Base-by-base conservation (phyloP, 345 rosid species). In the Linum tenue region DNA sequence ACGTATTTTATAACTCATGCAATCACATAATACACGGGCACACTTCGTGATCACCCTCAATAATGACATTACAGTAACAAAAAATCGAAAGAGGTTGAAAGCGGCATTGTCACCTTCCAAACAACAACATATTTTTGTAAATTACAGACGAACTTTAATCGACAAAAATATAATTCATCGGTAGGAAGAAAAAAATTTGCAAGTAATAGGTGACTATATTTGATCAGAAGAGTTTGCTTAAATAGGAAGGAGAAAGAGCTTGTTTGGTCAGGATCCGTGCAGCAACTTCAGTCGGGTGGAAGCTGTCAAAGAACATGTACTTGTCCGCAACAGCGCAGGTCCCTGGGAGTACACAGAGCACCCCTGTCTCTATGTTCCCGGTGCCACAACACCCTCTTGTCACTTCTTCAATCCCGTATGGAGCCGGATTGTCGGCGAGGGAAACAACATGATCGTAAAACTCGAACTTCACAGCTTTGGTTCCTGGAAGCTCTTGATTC, bases 301-400 rank as follows among this genome's bases (percentile, higher is more conserved):
- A 88, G 66, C 92, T 79, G 55, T 88, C 97, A 92, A 89, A 88
- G 56, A 88, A 86, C 58, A 86, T 62, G 59, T 76, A 85, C 39
- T 82, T 80, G 0, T 89, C 67, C 50, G 73, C 86, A 67, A 71
- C 71, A 10, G 60, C 35, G 70, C 96, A 85, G 4, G 62, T 76
- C 0, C 11, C 3, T 39, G 76, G 51, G 50, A 16, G 50, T 50
- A 71, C 86, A 55, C 96, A 86, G 3, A 85, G 44, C 1, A 77
- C 7, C 39, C 79, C 69, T 7, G 80, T 85, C 65, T 91, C 91
- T 31, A 88, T 56, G 1, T 64, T 60, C 58, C 98, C 96, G 0
- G 90, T 83, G 16, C 89, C 96, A 63, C 91, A 89, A 7, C 96
- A 89, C 60, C 98, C 98, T 73, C 62, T 76, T 0, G 59, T 69